Conservation (phyloP, 2,329 filamentous ascomycete species). For the Colletotrichum ledebouriae region DNA sequence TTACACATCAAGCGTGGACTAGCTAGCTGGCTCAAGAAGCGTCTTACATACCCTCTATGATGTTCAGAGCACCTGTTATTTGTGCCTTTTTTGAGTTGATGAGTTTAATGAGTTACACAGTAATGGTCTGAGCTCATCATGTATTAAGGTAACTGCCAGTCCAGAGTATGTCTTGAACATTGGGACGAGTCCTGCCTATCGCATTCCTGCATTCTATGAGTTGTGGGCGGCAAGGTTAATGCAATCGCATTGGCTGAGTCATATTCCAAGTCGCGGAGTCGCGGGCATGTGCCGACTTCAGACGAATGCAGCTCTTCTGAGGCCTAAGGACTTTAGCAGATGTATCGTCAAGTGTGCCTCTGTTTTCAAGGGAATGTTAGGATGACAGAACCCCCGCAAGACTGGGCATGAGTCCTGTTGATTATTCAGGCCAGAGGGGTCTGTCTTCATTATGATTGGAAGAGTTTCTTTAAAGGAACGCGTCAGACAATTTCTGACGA, state of each 20-base stretch:
- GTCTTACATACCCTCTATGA: not conserved
- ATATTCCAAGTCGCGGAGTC: not conserved
- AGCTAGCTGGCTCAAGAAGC: not conserved
- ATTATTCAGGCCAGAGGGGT: too few species aligned
- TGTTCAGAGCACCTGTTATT: not conserved
- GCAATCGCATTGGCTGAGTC: conserved; percentile 18
- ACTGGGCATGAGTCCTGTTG: too few species aligned
- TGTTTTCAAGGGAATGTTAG: too few species aligned
- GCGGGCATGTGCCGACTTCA: conserved; percentile 3
- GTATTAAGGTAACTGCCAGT: conserved; percentile 1
- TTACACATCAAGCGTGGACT: not conserved
- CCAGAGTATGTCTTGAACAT: conserved; percentile 3
- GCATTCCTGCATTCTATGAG: conserved; percentile 4
- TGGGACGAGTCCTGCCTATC: conserved; percentile 11
- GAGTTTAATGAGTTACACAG: not conserved
- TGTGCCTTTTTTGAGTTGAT: not conserved
- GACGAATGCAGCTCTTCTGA: not conserved
- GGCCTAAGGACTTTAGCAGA: not conserved
- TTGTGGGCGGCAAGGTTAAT: conserved; percentile 16
- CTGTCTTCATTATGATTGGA: too few species aligned
- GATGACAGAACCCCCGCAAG: too few species aligned
- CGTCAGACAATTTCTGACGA: too few species aligned
- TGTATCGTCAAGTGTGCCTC: rapidly evolving
- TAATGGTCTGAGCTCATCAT: conserved; percentile 2
- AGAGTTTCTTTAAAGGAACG: too few species aligned